Conservation (phyloP, 441 rosid species). For the Viola pubescens region DNA sequence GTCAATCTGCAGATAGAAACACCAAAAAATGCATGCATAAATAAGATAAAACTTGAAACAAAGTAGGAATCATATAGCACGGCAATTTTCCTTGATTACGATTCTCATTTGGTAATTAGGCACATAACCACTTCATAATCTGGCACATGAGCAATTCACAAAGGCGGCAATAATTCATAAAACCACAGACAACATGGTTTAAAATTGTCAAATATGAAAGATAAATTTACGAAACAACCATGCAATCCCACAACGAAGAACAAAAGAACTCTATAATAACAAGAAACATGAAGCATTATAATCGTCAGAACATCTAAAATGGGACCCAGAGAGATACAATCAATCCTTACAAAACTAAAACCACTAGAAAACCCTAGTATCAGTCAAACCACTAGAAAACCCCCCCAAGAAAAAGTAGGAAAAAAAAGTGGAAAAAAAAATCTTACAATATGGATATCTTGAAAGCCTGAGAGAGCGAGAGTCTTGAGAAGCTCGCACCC, state of each 20-base stretch:
- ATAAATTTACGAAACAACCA: no score
- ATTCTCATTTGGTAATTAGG: no score
- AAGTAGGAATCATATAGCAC: no score
- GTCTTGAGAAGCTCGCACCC: conserved; percentile 98
- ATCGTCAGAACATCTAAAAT: neutral
- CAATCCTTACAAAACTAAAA: neutral
- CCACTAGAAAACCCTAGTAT: conserved; percentile 19
- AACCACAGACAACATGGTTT: no score
- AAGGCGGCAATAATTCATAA: no score
- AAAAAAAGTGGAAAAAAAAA: neutral
- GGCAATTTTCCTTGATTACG: no score
- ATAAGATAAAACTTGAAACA: neutral
- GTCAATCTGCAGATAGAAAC: conserved; percentile 60
- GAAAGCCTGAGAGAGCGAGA: conserved; percentile 85
- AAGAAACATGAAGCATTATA: neutral
- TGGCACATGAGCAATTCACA: no score
- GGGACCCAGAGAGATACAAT: neutral
- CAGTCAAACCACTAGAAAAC: conserved; percentile 16
- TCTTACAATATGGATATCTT: conserved; percentile 85
- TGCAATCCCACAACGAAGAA: neutral
- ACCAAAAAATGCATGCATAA: conserved; percentile 11
- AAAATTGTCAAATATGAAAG: no score
- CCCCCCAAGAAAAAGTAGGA: conserved; percentile 7
- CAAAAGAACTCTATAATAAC: neutral
- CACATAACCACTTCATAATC: no score